Conservation (phyloP, 495 filamentous ascomycete species). For the Xylaria acuta region DNA sequence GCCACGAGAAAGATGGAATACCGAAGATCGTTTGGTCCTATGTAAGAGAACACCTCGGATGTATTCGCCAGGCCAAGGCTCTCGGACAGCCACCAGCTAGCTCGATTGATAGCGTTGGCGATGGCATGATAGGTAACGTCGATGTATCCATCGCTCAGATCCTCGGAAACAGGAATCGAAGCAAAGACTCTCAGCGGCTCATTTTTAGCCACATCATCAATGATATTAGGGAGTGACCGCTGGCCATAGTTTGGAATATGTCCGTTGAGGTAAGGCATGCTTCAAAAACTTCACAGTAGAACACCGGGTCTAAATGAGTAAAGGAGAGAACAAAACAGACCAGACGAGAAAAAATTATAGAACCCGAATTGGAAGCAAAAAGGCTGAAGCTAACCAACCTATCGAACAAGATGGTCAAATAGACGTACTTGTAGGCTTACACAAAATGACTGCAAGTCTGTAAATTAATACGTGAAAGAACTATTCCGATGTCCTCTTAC, state of each 20-base stretch:
- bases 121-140: neutral
- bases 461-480: neutral
- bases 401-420: neutral
- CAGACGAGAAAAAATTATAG: neutral
- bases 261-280: neutral
- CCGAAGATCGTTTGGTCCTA: conserved; percentile 53
- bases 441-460: neutral
- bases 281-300: neutral
- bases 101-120: conserved; percentile 1
- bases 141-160: neutral
- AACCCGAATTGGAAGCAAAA: neutral
- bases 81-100: conserved; percentile 6
- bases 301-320: neutral
- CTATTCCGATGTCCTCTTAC: neutral
- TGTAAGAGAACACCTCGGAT: conserved; percentile 39
- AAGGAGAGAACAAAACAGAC: neutral
- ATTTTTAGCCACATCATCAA: conserved; percentile 53
- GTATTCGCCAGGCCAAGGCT: conserved; percentile 5
- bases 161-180: conserved; percentile 36
- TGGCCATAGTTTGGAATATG: conserved; percentile 28
- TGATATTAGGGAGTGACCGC: conserved; percentile 45
- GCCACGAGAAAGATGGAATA: conserved; percentile 51
- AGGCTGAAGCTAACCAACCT: neutral
- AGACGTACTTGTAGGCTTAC: neutral
- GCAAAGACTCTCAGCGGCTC: conserved; percentile 49